Conservation (phyloP, 768 basidiomycete genomes). For the Rhizopogon vesiculosus region DNA sequence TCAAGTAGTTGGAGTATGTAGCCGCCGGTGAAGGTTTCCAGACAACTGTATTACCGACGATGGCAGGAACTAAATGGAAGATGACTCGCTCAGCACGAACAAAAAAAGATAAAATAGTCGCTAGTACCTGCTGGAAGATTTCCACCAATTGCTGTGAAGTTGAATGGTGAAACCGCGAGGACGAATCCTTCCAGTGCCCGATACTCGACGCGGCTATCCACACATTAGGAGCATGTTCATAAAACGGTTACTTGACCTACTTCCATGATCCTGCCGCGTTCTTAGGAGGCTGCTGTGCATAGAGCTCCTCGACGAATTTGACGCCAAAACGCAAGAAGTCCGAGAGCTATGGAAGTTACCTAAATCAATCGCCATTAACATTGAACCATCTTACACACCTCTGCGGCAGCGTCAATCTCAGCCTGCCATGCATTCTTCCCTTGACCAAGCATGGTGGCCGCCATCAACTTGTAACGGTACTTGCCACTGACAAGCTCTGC, state of each 20-base stretch:
- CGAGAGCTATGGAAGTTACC: slow-evolving; percentile 43
- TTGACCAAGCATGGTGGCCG: slow-evolving; percentile 96
- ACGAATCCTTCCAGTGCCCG: slow-evolving; percentile 98
- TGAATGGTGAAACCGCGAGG: slow-evolving; percentile 96
- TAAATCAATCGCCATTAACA: slow-evolving; percentile 1
- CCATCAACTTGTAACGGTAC: slow-evolving; percentile 92
- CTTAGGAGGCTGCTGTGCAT: slow-evolving; percentile 82
- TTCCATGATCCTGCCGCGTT: slow-evolving; percentile 92
- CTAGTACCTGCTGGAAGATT: slow-evolving; percentile 72
- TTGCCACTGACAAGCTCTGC: slow-evolving; percentile 95
- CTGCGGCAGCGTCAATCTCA: slow-evolving; percentile 98
- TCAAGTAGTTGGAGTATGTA: slow-evolving; percentile 91
- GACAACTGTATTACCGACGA: slow-evolving; percentile 91
- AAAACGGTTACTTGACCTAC: slow-evolving; percentile 43
- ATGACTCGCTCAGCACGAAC: background rate
- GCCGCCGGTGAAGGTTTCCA: slow-evolving; percentile 99
- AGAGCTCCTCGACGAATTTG: slow-evolving; percentile 94
- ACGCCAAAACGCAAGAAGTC: slow-evolving; percentile 98
- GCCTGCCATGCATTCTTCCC: slow-evolving; percentile 99
- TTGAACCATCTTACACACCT: slow-evolving; percentile 48
- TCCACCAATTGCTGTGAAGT: slow-evolving; percentile 97
- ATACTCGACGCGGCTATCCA: slow-evolving; percentile 83
- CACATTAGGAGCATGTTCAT: slow-evolving; percentile 3
- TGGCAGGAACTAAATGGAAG: slow-evolving; percentile 61
- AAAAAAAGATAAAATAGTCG: background rate